Conservation (phyloP, 2,329 filamentous ascomycete genomes). For the Aspergillus piperis region DNA sequence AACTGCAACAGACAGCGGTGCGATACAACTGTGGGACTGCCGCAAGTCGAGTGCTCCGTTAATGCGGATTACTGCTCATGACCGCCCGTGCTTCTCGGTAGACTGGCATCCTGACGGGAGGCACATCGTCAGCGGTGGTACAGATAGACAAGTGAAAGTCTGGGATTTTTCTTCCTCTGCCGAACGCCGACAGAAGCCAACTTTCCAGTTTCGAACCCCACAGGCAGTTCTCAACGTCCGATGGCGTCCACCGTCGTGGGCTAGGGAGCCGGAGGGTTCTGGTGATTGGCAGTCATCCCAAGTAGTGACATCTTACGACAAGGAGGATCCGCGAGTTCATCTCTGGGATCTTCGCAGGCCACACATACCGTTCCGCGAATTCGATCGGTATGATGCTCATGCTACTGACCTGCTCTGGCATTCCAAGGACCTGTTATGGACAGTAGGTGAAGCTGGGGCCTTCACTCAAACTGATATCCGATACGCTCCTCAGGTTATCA, state of each 20-base stretch:
- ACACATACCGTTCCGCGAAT: slow-evolving; percentile 62
- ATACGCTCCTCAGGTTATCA: slow-evolving; percentile 60
- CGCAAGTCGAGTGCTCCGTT: slow-evolving; percentile 58
- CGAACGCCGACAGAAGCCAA: slow-evolving; percentile 60
- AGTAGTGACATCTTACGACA: slow-evolving; percentile 63
- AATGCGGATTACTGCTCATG: slow-evolving; percentile 63
- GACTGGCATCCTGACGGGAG: slow-evolving; percentile 70
- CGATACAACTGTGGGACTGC: slow-evolving; percentile 65
- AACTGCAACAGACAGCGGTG: slow-evolving; percentile 64
- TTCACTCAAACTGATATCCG: slow-evolving; percentile 66
- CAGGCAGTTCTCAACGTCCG: slow-evolving; percentile 63
- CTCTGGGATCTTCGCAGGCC: slow-evolving; percentile 66
- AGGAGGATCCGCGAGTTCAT: slow-evolving; percentile 62
- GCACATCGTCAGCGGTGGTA: slow-evolving; percentile 63
- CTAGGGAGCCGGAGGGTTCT: slow-evolving; percentile 52
- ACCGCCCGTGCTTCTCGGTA: slow-evolving; percentile 61
- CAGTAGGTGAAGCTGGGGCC: slow-evolving; percentile 61
- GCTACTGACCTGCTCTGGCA: slow-evolving; percentile 65
- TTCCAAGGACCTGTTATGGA: slow-evolving; percentile 66
- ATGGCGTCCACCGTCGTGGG: slow-evolving; percentile 63
- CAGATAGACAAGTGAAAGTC: slow-evolving; percentile 63
- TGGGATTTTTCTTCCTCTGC: slow-evolving; percentile 63
- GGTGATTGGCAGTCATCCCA: slow-evolving; percentile 63
- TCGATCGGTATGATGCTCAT: slow-evolving; percentile 57
- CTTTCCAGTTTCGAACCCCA: slow-evolving; percentile 60